Evolutionary conservation across 331 rosid species (phyloP).

Genomic region (Rhamnella rubrinervis): DNA sequence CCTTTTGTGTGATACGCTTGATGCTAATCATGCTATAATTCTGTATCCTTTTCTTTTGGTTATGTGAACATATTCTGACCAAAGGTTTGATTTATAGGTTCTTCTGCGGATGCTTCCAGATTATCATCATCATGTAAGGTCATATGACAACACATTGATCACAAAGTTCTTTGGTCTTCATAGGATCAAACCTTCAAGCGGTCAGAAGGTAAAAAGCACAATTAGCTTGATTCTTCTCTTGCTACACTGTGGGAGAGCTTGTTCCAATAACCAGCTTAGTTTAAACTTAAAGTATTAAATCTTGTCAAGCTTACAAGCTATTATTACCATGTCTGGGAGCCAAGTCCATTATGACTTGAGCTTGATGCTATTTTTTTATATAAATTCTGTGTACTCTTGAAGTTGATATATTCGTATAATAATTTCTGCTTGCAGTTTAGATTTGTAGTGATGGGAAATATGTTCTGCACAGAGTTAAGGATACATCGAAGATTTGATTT

Average conservation of each 20-base stretch:
- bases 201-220: slow-evolving; percentile 73
- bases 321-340: slow-evolving; percentile 9
- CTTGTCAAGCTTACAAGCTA: slow-evolving; percentile 4
- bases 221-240: slow-evolving; percentile 13
- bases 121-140: slow-evolving; percentile 90
- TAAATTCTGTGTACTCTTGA: slow-evolving; percentile 22
- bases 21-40: not conserved
- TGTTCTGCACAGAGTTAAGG: slow-evolving; percentile 99
- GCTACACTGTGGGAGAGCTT: not conserved
- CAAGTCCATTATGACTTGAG: slow-evolving; percentile 3
- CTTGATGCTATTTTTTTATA: slow-evolving; percentile 11
- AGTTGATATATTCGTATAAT: slow-evolving; percentile 24
- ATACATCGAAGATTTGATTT: slow-evolving; percentile 93
- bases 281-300: slow-evolving; percentile 6
- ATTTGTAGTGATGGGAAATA: slow-evolving; percentile 99
- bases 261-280: slow-evolving; percentile 8
- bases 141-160: slow-evolving; percentile 82
- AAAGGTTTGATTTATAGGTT: slow-evolving; percentile 55
- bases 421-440: slow-evolving; percentile 74
- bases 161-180: slow-evolving; percentile 99
- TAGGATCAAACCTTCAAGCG: slow-evolving; percentile 93
- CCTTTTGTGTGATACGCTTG: too few species aligned
- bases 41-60: not conserved
- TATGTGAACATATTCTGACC: slow-evolving; percentile 26
- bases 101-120: slow-evolving; percentile 96